Conservation (phyloP, 768 basidiomycete species). For the Phaffia australis region DNA sequence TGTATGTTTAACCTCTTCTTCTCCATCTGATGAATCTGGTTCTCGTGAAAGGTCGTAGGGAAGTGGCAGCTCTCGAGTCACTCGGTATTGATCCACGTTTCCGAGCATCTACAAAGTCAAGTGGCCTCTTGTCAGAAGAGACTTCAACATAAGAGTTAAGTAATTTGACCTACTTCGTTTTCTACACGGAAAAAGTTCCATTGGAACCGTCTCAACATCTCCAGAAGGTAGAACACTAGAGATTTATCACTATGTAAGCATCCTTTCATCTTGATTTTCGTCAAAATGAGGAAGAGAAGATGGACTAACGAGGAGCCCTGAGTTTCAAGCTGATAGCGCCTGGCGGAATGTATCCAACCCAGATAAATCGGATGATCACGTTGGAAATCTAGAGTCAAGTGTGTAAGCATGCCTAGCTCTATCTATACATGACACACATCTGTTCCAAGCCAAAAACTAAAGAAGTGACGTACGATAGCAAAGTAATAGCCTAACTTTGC, state of each 20-base stretch:
- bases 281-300: not conserved
- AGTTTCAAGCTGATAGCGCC: conserved; percentile 11
- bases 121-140: not conserved
- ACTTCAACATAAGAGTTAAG: not conserved
- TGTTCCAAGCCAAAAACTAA: not conserved
- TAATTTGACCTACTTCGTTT: conserved; percentile 13
- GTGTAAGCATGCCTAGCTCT: conserved; percentile 12
- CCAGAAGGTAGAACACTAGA: conserved; percentile 18
- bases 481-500: conserved; percentile 46
- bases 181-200: conserved; percentile 26
- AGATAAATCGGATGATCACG: conserved; percentile 63
- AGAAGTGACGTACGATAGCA: conserved; percentile 8
- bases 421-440: not conserved
- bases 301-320: conserved; percentile 7
- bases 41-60: conserved; percentile 14
- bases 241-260: not conserved
- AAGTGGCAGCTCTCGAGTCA: conserved; percentile 17
- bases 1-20: not conserved
- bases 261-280: not conserved
- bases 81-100: conserved; percentile 12
- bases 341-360: conserved; percentile 46
- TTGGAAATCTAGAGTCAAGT: conserved; percentile 50
- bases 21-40: conserved; percentile 13
- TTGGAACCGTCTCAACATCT: conserved; percentile 23
- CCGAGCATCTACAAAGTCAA: not conserved